phyloP scores from a whole-genome alignment of 2,329 filamentous ascomycete genomes.

The Plenodomus biglobosus region DNA sequence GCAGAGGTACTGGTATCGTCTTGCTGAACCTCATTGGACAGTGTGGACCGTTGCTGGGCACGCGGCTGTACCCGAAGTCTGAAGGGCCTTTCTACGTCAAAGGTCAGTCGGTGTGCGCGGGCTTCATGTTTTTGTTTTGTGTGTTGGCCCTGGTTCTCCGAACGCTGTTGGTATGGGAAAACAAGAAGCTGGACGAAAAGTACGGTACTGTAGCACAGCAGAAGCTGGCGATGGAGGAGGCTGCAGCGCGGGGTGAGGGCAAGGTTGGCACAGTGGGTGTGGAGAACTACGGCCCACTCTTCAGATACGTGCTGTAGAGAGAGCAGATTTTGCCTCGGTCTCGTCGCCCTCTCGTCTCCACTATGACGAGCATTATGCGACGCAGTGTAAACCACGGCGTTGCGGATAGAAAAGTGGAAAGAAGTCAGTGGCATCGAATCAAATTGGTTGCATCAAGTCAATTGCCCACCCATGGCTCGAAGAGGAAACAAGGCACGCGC shows the following conservation, averaged over 20 bases:
- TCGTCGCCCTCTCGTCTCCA: no score
- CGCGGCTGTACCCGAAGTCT: constrained; percentile 36
- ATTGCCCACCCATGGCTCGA: constrained; percentile 1
- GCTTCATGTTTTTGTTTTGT: constrained; percentile 43
- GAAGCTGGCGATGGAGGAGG: constrained; percentile 22
- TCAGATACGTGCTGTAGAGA: constrained; percentile 36
- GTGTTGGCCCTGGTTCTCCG: constrained; percentile 33
- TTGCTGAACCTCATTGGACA: constrained; percentile 69
- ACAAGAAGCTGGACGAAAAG: constrained; percentile 38
- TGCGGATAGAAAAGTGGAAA: neutral
- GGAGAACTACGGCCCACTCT: constrained; percentile 41
- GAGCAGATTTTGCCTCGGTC: no score
- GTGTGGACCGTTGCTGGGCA: constrained; percentile 42
- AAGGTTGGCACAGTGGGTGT: constrained; percentile 21
- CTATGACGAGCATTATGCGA: no score
- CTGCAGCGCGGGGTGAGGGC: constrained; percentile 12
- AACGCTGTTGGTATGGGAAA: constrained; percentile 41
- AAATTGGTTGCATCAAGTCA: neutral
- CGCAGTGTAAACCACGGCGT: no score
- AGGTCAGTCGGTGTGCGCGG: constrained; percentile 41
- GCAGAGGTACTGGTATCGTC: constrained; percentile 66
- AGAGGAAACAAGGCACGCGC: constrained; percentile 3
- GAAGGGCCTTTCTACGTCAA: constrained; percentile 41
- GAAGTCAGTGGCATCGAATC: neutral
- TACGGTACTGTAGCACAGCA: constrained; percentile 37